Percentiles rank a stretch among this genome's conserved stretches.
phyloP scores from a whole-genome alignment of 495 filamentous ascomycete species.

The Neurospora africana region DNA sequence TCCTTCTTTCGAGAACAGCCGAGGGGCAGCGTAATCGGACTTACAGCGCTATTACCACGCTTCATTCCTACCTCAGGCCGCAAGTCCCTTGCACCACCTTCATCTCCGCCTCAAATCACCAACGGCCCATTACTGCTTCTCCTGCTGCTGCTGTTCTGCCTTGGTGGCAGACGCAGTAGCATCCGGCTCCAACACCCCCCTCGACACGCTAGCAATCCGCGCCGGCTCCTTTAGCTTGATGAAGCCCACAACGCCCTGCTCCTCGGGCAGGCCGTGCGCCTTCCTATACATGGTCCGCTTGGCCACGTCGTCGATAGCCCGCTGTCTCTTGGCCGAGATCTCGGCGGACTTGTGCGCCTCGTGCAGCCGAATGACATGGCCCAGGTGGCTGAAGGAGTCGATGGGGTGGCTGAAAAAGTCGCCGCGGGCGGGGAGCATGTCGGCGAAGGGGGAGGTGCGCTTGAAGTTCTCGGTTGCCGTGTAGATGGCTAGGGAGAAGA shows the following conservation, averaged over 20 bases:
- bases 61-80: background rate
- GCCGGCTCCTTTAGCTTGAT: slow-evolving; percentile 1
- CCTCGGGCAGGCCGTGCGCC: slow-evolving; percentile 67
- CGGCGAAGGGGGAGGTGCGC: slow-evolving; percentile 54
- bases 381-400: slow-evolving; percentile 40
- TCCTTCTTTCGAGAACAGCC: background rate
- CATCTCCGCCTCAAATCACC: background rate
- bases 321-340: slow-evolving; percentile 54
- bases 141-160: background rate
- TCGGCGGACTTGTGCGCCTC: slow-evolving; percentile 50
- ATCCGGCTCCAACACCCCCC: slow-evolving; percentile 1
- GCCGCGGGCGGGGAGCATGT: slow-evolving; percentile 56
- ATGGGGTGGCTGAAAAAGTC: slow-evolving; percentile 55
- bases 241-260: slow-evolving; percentile 26
- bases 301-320: slow-evolving; percentile 62
- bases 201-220: slow-evolving; percentile 8
- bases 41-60: background rate
- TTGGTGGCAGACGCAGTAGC: background rate
- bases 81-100: background rate
- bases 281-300: slow-evolving; percentile 70
- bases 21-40: background rate
- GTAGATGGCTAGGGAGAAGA: slow-evolving; percentile 54
- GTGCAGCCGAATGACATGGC: slow-evolving; percentile 62
- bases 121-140: background rate
- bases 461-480: slow-evolving; percentile 64